A percentile compares a stretch with the other conserved stretches of the same genome.
phyloP scores from a whole-genome alignment of 495 filamentous ascomycete genomes.

The Aspergillus biplanus region DNA sequence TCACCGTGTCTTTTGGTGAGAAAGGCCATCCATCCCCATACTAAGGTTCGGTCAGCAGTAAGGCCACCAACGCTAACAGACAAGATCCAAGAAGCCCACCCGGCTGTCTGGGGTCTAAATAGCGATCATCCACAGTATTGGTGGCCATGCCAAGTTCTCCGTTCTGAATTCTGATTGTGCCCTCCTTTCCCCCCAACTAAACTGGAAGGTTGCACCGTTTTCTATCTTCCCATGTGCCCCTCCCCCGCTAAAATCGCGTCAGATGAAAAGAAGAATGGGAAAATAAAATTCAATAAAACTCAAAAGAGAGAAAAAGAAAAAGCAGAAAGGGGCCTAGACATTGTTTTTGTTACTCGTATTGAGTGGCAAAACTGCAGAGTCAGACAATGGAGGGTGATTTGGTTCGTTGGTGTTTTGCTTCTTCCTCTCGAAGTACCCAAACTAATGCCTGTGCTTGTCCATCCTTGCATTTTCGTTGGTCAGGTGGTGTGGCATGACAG shows the following conservation, averaged over 20 bases:
- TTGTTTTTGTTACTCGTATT: not conserved
- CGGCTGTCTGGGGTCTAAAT: constrained; percentile 7
- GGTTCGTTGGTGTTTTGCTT: constrained; percentile 3
- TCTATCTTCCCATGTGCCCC: not conserved
- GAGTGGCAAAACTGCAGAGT: not conserved
- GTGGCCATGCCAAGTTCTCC: not conserved
- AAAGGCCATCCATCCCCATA: not conserved
- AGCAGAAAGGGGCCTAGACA: not conserved
- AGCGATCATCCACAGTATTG: constrained; percentile 12
- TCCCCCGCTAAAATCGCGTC: not conserved
- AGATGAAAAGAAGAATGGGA: not conserved
- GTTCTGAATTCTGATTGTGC: not conserved
- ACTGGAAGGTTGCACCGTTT: not conserved
- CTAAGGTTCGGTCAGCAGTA: constrained; percentile 17
- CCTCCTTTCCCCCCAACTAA: not conserved
- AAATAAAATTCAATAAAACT: not conserved
- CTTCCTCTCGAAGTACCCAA: not conserved
- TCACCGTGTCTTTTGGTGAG: constrained; percentile 19
- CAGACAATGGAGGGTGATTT: not conserved
- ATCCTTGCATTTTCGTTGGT: constrained; percentile 3
- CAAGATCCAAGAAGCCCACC: not conserved
- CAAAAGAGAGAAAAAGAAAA: not conserved
- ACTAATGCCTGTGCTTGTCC: not conserved
- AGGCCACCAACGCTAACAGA: constrained; percentile 13
- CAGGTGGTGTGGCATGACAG: constrained; percentile 8